These are phyloP conservation scores for Cryptosporidium andersoni DNA, from an alignment of 169 alveolate species.

Conservation along the genomic window DNA sequence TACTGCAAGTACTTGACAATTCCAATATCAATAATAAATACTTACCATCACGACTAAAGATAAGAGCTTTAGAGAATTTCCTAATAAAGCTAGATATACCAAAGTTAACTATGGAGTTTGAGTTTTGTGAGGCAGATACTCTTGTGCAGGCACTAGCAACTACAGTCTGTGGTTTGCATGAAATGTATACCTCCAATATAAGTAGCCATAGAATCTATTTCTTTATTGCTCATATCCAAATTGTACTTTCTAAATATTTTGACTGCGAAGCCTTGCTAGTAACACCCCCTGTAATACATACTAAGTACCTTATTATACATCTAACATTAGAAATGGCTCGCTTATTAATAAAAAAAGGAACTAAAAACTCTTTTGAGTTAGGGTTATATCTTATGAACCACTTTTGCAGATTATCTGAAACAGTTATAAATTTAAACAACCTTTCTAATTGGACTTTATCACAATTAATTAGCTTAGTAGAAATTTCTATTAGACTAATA, in stretches of 20 bases:
- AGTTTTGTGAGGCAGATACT: no score
- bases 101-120: no score
- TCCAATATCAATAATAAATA: no score
- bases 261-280: background rate
- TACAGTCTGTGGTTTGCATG: slow-evolving; percentile 22
- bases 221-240: slow-evolving; percentile 37
- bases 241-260: slow-evolving; percentile 27
- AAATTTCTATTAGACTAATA: slow-evolving; percentile 20
- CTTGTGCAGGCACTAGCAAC: background rate
- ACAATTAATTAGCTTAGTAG: slow-evolving; percentile 17
- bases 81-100: background rate
- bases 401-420: slow-evolving; percentile 23
- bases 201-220: background rate
- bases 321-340: slow-evolving; percentile 22
- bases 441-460: slow-evolving; percentile 30
- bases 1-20: no score
- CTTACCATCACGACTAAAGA: background rate
- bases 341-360: background rate
- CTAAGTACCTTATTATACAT: slow-evolving; percentile 4
- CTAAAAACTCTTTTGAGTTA: slow-evolving; percentile 24
- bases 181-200: slow-evolving; percentile 9
- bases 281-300: background rate
- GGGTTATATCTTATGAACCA: slow-evolving; percentile 56
- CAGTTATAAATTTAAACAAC: background rate
- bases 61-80: background rate